Percentiles rank a stretch among this genome's conserved stretches.
Evolutionary conservation across 1,284 basidiomycete species (phyloP).

Genomic region (Microbotryum violaceum): DNA sequence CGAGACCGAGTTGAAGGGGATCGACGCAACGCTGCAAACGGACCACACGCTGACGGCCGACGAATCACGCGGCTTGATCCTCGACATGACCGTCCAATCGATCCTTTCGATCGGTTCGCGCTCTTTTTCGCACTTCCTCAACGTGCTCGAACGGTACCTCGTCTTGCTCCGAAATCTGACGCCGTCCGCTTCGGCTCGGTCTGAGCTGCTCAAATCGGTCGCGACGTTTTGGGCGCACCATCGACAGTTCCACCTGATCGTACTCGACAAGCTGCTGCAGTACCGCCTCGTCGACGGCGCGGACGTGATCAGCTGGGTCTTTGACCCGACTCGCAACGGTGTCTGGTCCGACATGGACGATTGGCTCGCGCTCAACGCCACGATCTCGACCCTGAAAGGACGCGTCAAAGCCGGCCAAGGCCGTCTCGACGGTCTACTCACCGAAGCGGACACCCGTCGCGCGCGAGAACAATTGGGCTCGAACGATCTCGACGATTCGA

Average conservation of each 20-base stretch:
- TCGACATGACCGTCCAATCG: constrained; percentile 78
- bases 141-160: constrained; percentile 93
- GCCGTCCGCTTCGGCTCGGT: constrained; percentile 54
- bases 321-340: constrained; percentile 48
- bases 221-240: constrained; percentile 71
- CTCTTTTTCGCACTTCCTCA: constrained; percentile 96
- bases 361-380: constrained; percentile 74
- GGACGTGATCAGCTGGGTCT: constrained; percentile 82
- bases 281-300: constrained; percentile 94
- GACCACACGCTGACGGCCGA: constrained; percentile 35
- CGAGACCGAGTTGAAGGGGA: constrained; percentile 54
- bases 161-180: constrained; percentile 68
- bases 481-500: constrained; percentile 6
- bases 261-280: constrained; percentile 96
- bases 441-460: constrained; percentile 54
- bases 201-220: constrained; percentile 62
- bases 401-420: constrained; percentile 66
- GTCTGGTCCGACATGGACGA: constrained; percentile 54
- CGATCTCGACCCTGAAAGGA: constrained; percentile 80
- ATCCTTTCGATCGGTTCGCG: constrained; percentile 84
- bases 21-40: constrained; percentile 38
- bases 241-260: constrained; percentile 76
- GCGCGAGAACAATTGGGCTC: not conserved
- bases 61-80: constrained; percentile 58
- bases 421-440: constrained; percentile 62